phyloP scores from a whole-genome alignment of 2,329 filamentous ascomycete genomes.

The Aspergillus tubingensis region DNA sequence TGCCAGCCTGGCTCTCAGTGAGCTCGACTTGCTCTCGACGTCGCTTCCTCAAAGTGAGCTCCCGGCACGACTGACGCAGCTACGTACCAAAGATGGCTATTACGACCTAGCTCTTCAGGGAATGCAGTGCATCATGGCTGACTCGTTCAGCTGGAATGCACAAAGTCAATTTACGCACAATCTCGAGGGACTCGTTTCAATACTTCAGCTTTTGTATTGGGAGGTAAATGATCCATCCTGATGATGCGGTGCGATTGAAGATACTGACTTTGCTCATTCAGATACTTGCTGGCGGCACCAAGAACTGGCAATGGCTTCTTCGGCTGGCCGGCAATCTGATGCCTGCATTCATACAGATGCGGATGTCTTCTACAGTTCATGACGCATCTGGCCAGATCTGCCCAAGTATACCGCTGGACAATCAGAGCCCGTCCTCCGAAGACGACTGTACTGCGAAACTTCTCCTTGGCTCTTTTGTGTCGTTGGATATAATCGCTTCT shows the following conservation, averaged over 20 bases:
- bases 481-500: neutral
- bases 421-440: neutral
- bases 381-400: neutral
- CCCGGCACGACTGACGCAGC: neutral
- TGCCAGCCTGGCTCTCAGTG: slow-evolving; percentile 1
- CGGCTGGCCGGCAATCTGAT: neutral
- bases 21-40: neutral
- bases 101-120: neutral
- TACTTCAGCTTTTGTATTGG: neutral
- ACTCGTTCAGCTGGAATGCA: neutral
- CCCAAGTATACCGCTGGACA: neutral
- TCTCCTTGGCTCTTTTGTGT: neutral
- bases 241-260: neutral
- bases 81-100: neutral
- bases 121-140: neutral
- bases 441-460: neutral
- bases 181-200: neutral
- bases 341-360: neutral
- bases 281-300: neutral
- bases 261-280: neutral
- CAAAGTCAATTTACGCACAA: neutral
- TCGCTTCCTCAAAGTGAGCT: neutral
- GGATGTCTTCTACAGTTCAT: neutral
- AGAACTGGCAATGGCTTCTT: neutral
- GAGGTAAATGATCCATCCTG: neutral